Evolutionary conservation across 2,329 filamentous ascomycete species (phyloP).

Genomic region (Clarireedia paspali): DNA sequence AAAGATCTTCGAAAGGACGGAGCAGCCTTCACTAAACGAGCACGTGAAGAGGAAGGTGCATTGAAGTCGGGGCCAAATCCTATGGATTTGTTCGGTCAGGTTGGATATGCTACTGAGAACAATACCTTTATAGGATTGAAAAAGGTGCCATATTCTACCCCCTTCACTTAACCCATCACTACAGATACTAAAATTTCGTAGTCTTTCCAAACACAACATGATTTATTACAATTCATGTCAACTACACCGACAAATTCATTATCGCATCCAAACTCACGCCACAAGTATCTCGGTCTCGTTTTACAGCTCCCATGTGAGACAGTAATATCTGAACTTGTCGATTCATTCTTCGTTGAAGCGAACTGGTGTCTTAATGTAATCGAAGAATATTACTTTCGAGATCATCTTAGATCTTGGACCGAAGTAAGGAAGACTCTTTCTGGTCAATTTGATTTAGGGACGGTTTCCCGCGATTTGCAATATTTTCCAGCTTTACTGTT

Average conservation of each 20-base stretch:
- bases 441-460: neutral
- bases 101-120: neutral
- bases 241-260: neutral
- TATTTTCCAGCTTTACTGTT: conserved; percentile 14
- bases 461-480: conserved; percentile 8
- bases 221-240: conserved; percentile 32
- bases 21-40: conserved; percentile 31
- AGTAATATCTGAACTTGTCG: conserved; percentile 4
- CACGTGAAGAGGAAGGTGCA: conserved; percentile 38
- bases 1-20: neutral
- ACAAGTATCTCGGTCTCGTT: conserved; percentile 2
- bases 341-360: conserved; percentile 5
- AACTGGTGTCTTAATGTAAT: conserved; percentile 8
- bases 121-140: conserved; percentile 17
- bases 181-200: conserved; percentile 32
- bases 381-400: conserved; percentile 8
- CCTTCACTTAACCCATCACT: conserved; percentile 25
- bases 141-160: neutral
- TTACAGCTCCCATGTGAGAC: conserved; percentile 3
- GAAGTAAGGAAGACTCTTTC: neutral
- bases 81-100: neutral
- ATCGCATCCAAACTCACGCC: conserved; percentile 3
- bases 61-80: conserved; percentile 8
- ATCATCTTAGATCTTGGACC: conserved; percentile 5
- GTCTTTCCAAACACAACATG: conserved; percentile 21